A percentile compares a stretch with the other conserved stretches of the same genome.
Evolutionary conservation across 2,329 filamentous ascomycete genomes (phyloP).

Genomic region (Phialophora verrucosa): DNA sequence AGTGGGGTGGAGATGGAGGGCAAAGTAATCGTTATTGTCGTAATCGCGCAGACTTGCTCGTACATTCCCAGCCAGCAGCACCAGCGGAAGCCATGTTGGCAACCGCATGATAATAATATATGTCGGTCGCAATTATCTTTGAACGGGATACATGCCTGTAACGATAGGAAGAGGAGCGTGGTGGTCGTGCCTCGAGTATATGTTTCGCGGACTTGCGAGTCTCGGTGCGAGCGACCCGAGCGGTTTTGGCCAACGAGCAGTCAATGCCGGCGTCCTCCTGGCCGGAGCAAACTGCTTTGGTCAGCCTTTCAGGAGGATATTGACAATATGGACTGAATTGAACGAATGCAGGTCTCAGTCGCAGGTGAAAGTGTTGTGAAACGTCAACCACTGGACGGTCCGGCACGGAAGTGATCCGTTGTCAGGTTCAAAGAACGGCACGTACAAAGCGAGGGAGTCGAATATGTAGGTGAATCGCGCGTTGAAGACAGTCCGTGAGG

Average conservation of each 20-base stretch:
- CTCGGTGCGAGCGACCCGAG: slow-evolving; percentile 4
- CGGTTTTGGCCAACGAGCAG: neutral
- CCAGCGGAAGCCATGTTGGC: slow-evolving; percentile 52
- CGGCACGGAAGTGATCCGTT: neutral
- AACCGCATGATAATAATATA: slow-evolving; percentile 29
- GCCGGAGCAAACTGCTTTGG: neutral
- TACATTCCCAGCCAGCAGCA: slow-evolving; percentile 54
- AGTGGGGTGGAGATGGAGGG: slow-evolving; percentile 76
- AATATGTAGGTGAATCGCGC: neutral
- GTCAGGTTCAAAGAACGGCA: slow-evolving; percentile 12
- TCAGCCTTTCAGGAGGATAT: neutral
- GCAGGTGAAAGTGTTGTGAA: slow-evolving; percentile 9
- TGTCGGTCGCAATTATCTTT: slow-evolving; percentile 11
- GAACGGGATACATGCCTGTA: slow-evolving; percentile 24
- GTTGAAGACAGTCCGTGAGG: neutral
- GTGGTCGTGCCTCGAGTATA: neutral
- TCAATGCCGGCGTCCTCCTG: neutral
- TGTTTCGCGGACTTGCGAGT: neutral
- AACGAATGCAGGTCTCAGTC: slow-evolving; percentile 3
- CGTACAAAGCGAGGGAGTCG: slow-evolving; percentile 10
- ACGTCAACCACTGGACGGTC: slow-evolving; percentile 10
- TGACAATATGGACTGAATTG: neutral
- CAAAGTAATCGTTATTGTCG: slow-evolving; percentile 87
- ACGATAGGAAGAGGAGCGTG: neutral
- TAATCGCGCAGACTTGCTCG: slow-evolving; percentile 69